Base-by-base conservation (phyloP, 495 filamentous ascomycete species). In the Aspergillus hancockii region DNA sequence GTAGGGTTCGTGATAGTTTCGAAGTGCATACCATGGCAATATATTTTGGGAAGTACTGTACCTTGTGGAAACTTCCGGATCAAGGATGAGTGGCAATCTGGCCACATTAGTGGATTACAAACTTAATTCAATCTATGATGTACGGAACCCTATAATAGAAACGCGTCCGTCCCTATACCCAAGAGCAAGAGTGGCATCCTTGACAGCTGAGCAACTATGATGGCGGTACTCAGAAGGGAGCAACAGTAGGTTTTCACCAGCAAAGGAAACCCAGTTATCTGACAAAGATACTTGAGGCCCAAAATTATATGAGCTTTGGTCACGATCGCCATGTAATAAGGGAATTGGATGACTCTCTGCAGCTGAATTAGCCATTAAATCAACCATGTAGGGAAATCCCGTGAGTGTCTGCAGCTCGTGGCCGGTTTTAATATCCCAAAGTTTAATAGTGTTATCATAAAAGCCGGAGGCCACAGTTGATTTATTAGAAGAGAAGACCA, bases 81-180 rank as follows among this genome's bases (percentile, higher is more conserved):
- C 10, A 32, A 32, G 5, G 10, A 6, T 32, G 31, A 32, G 31
- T 32, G 31, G 31, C 31, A 32, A 32, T 6, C 31, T 32, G 52
- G 45, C 36, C 12, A 47, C 45, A 62, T 51, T 40, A 41, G 38
- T 19, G 40, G 18, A 55, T 41, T 45, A 55, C 28, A 54, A 49
- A 52, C n/a, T 36, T 22, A 4, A 57, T 56, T 57, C 43, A 55
- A 56, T 57, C 61, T 61, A n/a, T 55, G 68, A 59, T 36, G 61
- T 36, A 56, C 59, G 66, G 68, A 56, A 73, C 10, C 66, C 63
- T 54, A 57, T n/a, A 55, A 55, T 55, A 59, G 59, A 70, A 71
- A 60, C 74, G 65, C 70, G 63, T 70, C 41, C 72, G 50, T 43
- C 66, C 66, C 22, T 59, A 71, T 18, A 31, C 25, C 49, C 49